Evolutionary conservation across 139 green algal genomes (phyloP), one percentile per base, ranked within the genome.

Genomic region (Monoraphidium neglectum): DNA sequence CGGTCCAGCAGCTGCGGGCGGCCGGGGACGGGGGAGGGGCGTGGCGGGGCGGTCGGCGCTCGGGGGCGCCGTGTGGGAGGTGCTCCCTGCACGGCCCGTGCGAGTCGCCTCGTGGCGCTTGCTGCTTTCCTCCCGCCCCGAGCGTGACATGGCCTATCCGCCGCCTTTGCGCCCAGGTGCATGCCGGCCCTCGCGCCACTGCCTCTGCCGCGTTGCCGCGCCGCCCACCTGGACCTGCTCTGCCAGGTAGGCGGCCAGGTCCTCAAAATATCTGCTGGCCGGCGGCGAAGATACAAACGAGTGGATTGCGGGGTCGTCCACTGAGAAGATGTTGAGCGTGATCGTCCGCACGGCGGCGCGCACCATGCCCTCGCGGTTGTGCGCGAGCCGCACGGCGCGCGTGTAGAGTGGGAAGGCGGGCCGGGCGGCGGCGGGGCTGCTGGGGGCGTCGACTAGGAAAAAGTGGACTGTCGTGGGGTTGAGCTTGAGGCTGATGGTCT

Each of bases 401-500:
- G 86, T 94, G 88, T 98, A 99, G 4, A 99, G 88, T 0, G 96
- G 95, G 74, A 99, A 97, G 16, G 70, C 18, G 26, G 36, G 32
- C 43, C 28, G 49, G n/a, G n/a, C n/a, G 8, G 43, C 43, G 43
- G 8, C 43, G 35, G 32, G 18, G 43, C 70, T 74, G 77, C 60
- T 61, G 32, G 46, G 40, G 4, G 74, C 61, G 61, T 68, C 28
- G 61, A 90, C 66, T 60, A 98, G 90, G 88, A 99, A 98, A 83
- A 98, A 98, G 76, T 97, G 91, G 12, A 98, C 89, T 0, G 95
- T 99, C 21, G 57, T 40, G 23, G 73, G 68, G 77, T 94, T 97
- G 28, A 99, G 92, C 74, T 95, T 97, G 3, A 99, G 81, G 74
- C 81, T 92, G 62, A 99, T 95, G 46, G 94, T 94, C 78, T 99